Base-by-base conservation (phyloP, 2,329 filamentous ascomycete genomes). In the Monosporascus sp. region DNA sequence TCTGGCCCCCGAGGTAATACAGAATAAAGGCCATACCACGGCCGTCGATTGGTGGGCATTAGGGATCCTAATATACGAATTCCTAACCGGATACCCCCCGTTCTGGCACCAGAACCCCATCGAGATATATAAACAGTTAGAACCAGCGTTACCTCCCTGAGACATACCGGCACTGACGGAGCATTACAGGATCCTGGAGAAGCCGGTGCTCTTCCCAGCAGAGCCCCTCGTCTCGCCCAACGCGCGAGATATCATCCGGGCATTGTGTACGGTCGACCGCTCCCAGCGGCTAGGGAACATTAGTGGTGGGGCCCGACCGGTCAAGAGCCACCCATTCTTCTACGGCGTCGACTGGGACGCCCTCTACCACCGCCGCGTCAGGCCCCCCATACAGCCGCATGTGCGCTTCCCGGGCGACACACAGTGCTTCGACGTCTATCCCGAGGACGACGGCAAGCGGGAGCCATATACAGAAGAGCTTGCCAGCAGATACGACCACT, bases 41-140 rank as follows among this genome's bases (percentile, higher is more conserved):
- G 88, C 89, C 15, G 89, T 93, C 37, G 89, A 93, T 74, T 93
- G 89, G 89, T 93, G 89, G 89, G 89, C 89, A 0, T 77, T 94
- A 60, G 89, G 89, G 26, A 91, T 93, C 60, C 72, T 94, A 53
- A 85, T 93, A 55, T 93, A 91, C 69, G 89, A 94, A 67, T 93
- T 93, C 66, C 74, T 93, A 48, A 91, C 89, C 9, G 89, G 89
- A 28, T 91, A 92, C 65, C 89, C 89, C 15, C 89, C 89, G 0
- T 94, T 93, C 67, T 94, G 89, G 88, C 86, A 92, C 65, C 85
- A 89, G 59, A 93, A 91, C 60, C 89, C 89, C 1, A 89, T 93
- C 60, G 89, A 92, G 68, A 93, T 93, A 54, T 93, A 93, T 72
- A 89, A 91, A 68, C 84, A 87, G 84, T 86, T 63, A 61, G 80